Evolutionary conservation across 108 stramenopile genomes (phyloP), one percentile per base, ranked within the genome.

Genomic region (Skeletonema menzelii): DNA sequence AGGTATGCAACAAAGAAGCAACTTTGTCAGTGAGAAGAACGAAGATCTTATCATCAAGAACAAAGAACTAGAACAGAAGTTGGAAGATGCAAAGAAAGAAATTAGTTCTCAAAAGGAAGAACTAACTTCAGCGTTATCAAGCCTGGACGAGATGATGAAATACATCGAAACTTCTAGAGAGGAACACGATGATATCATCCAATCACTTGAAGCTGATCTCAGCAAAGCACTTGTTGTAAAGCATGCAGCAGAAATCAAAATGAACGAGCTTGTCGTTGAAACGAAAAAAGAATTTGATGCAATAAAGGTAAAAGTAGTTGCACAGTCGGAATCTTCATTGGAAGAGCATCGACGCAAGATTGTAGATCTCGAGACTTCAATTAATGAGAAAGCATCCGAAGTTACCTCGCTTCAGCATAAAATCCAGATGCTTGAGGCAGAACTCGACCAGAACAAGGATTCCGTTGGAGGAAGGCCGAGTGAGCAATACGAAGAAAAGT

Each of bases 91-190:
- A 19, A 60, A 44, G 26, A 38, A 44, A 27, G 69, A 77, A 60
- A 46, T 38, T 15, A 44, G 49, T 14, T 28, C 53, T 56, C 49
- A 22, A n/a, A 65, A 72, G 17, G 77, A 65, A 12, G 70, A 78
- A 34, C 55, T 78, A 53, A 56, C 38, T 26, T 65, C 77, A 22
- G 77, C 77, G 7, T 42, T 78, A 37, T 11, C 63, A 27, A 71
- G 70, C 37, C 61, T 78, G 30, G 77, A 78, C 66, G 77, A 78
- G 63, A 78, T 72, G 77, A 78, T 78, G 77, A 71, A 70, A 12
- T 78, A 78, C 27, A 78, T 78, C 32, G 70, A 70, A 34, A 34
- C 28, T 19, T 67, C 67, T 59, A 70, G 57, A 57, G 64, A 65
- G 27, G 77, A 78, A 55, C 70, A 69, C 60, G 77, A 78, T 17